These are phyloP conservation scores for Pterula multifida DNA, from an alignment of 1,284 basidiomycete species.

Conservation along the genomic window DNA sequence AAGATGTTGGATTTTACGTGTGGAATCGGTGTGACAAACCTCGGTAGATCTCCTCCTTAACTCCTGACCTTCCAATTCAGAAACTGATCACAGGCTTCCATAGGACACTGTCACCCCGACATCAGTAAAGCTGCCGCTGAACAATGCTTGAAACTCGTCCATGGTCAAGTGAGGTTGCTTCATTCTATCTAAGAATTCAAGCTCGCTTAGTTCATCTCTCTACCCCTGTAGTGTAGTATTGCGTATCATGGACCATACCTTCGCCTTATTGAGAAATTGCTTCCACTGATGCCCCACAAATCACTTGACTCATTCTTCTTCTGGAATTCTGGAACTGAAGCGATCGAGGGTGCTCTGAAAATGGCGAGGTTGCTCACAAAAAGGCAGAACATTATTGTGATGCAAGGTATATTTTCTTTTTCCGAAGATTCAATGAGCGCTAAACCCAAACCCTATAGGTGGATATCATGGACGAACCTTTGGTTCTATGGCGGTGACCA, in stretches of 20 bases:
- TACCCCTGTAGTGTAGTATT: conserved; percentile 53
- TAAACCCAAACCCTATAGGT: conserved; percentile 25
- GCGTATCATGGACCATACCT: conserved; percentile 70
- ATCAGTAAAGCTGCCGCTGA: conserved; percentile 79
- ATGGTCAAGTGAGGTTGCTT: conserved; percentile 43
- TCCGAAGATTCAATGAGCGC: neutral
- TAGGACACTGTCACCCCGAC: conserved; percentile 81
- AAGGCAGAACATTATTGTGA: conserved; percentile 79
- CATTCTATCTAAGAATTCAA: conserved; percentile 1
- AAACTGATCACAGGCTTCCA: conserved; percentile 5
- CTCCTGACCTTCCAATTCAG: neutral
- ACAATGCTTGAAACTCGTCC: conserved; percentile 74
- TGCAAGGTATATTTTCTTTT: conserved; percentile 50
- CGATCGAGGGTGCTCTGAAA: conserved; percentile 76
- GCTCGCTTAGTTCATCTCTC: conserved; percentile 1
- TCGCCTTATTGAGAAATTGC: conserved; percentile 61
- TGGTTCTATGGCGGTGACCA: conserved; percentile 81
- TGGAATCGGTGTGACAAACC: conserved; percentile 75
- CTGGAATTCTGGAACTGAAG: conserved; percentile 92
- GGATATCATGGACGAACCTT: conserved; percentile 82
- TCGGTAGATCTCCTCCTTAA: conserved; percentile 55
- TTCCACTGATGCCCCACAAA: conserved; percentile 77
- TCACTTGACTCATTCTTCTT: conserved; percentile 93
- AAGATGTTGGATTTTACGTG: conserved; percentile 74
- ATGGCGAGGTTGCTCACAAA: conserved; percentile 69